Evolutionary conservation across 2,329 filamentous ascomycete genomes (phyloP), one percentile per base, ranked within the genome.

Genomic region (Trichoderma koningii): DNA sequence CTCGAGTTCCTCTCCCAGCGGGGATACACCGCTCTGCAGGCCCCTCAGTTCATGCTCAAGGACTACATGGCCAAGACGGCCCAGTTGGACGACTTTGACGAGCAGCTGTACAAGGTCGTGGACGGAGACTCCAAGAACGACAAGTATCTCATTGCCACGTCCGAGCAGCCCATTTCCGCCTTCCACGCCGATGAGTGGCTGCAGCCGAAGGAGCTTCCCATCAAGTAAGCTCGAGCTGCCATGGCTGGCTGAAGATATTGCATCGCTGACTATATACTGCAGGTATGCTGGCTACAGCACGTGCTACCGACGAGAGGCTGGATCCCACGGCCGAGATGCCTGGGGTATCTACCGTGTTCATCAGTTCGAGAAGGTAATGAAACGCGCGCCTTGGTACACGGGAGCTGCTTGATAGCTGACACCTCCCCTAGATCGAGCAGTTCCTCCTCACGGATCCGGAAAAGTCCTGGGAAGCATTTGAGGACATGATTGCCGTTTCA

Each of bases 301-400:
- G 34, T 97, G 93, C 78, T 99, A 97, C 83, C 87, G 95, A 71
- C 93, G 96, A 79, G 95, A 99, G 77, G 95, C 95, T 47, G 95
- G 95, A 62, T 89, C 91, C 21, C 94, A 79, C 68, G 79, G 93
- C 34, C 90, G 92, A 75, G 93, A 99, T 76, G 94, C 94, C 1
- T 99, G 95, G 95, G 95, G 95, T 64, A 92, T 98, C 68, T 99
- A 97, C 85, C 89, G 95, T 69, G 93, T 98, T 30, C 95, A 99
- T 77, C 94, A 99, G 77, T 99, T 98, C 73, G 94, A 98, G 78
- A 97, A 96, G 85, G 89, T 87, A 17, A 45, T 23, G 7, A 34
- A 2, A 10, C 14, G 9, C 12, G 12, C 34, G 3, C 6, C 28
- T 7, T 38, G 3, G 34, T 38, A 1, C 34, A 14, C 34, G 14